phyloP scores from a whole-genome alignment of 768 basidiomycete species.

The Termitomyces sp. region DNA sequence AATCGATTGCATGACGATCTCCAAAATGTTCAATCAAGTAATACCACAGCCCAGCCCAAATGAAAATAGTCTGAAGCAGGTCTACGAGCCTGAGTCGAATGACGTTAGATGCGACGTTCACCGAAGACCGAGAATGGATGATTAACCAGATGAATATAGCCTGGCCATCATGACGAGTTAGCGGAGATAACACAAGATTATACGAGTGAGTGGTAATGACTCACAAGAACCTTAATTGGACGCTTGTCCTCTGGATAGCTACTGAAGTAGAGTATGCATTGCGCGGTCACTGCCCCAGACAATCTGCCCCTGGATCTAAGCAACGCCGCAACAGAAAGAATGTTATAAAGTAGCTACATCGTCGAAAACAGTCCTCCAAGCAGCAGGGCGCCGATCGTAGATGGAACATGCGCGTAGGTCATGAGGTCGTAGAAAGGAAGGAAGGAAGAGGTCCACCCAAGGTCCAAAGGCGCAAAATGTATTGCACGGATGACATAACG shows the following conservation, averaged over 20 bases:
- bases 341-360: constrained; percentile 1
- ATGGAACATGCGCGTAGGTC: background rate
- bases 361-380: constrained; percentile 11
- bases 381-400: constrained; percentile 10
- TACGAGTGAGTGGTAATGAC: background rate
- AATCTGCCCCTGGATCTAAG: background rate
- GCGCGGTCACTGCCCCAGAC: constrained; percentile 10
- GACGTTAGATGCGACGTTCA: background rate
- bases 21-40: too few species aligned
- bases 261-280: background rate
- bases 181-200: background rate
- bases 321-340: background rate
- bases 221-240: constrained; percentile 6
- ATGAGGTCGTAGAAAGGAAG: background rate
- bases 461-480: background rate
- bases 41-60: too few species aligned
- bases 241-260: constrained; percentile 5
- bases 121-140: background rate
- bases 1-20: background rate
- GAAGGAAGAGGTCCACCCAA: background rate
- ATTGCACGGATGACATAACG: background rate
- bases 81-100: constrained; percentile 1
- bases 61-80: background rate
- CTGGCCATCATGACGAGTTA: background rate
- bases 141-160: constrained; percentile 2